A percentile compares a stretch with the other conserved stretches of the same genome.
phyloP scores from a whole-genome alignment of 495 filamentous ascomycete species.

The Lasiosphaeria hispida region DNA sequence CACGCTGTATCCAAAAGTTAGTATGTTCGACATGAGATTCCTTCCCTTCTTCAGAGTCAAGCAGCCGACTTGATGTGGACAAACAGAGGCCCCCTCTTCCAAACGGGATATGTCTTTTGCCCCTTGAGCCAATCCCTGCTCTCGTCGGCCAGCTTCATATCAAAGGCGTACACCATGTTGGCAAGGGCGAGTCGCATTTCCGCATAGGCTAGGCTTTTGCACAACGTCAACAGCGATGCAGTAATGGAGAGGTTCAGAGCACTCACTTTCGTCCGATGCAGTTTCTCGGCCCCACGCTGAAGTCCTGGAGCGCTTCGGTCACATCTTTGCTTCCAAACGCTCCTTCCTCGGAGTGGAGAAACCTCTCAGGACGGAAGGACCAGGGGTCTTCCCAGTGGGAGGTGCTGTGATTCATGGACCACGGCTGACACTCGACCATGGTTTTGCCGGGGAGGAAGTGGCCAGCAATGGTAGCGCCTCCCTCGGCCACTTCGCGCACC shows the following conservation, averaged over 20 bases:
- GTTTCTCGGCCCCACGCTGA: constrained; percentile 50
- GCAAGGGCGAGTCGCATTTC: constrained; percentile 46
- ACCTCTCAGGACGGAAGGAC: constrained; percentile 47
- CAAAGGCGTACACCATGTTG: constrained; percentile 26
- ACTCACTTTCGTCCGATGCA: constrained; percentile 56
- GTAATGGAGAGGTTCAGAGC: not conserved
- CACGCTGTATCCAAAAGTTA: too few species aligned
- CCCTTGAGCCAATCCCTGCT: constrained; percentile 29
- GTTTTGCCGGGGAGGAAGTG: constrained; percentile 44
- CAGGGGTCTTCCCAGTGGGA: constrained; percentile 44
- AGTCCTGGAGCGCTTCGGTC: constrained; percentile 45
- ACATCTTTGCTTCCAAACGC: constrained; percentile 33
- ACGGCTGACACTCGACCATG: constrained; percentile 40
- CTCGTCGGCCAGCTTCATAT: constrained; percentile 29
- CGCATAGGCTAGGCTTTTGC: constrained; percentile 21
- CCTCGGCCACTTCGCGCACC: constrained; percentile 39
- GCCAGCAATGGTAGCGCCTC: constrained; percentile 42
- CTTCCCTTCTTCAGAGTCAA: not conserved
- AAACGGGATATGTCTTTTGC: constrained; percentile 35
- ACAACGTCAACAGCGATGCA: not conserved
- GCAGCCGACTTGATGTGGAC: constrained; percentile 29
- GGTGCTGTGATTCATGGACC: constrained; percentile 37
- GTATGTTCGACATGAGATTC: too few species aligned
- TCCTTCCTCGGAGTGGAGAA: constrained; percentile 25
- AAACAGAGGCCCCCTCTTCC: constrained; percentile 35